Percentiles rank a stretch among this genome's conserved stretches.
Conservation (phyloP, 2,329 filamentous ascomycete species). For the Arthroderma uncinatum region DNA sequence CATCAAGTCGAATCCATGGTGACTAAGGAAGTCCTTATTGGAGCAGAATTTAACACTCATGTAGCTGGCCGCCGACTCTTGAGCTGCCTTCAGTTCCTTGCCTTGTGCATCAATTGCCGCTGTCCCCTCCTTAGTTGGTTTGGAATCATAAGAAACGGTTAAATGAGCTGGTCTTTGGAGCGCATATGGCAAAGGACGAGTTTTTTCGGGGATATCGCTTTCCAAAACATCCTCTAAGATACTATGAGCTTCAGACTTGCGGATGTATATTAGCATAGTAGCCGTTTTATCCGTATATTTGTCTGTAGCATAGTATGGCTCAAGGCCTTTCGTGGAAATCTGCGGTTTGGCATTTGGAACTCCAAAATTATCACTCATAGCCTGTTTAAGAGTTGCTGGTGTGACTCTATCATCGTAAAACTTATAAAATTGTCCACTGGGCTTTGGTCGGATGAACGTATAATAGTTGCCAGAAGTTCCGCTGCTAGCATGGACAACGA, state of each 20-base stretch:
- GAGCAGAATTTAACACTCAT: neutral
- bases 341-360: constrained; percentile 62
- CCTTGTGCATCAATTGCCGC: neutral
- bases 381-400: constrained; percentile 78
- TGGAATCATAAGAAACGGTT: neutral
- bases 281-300: constrained; percentile 65
- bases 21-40: neutral
- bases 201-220: constrained; percentile 67
- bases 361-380: constrained; percentile 91
- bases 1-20: neutral
- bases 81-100: neutral
- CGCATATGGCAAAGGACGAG: constrained; percentile 40
- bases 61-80: neutral
- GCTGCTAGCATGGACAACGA: constrained; percentile 92
- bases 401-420: constrained; percentile 97
- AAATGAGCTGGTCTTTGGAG: neutral
- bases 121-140: neutral
- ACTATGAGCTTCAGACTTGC: constrained; percentile 71
- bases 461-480: constrained; percentile 98
- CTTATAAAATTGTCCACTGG: constrained; percentile 89
- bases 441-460: constrained; percentile 84
- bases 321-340: constrained; percentile 45
- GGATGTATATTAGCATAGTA: constrained; percentile 98
- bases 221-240: constrained; percentile 66
- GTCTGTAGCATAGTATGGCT: constrained; percentile 55